A percentile compares a stretch with the other conserved stretches of the same genome.
Conservation (phyloP, 441 rosid genomes). For the Melastoma candidum region DNA sequence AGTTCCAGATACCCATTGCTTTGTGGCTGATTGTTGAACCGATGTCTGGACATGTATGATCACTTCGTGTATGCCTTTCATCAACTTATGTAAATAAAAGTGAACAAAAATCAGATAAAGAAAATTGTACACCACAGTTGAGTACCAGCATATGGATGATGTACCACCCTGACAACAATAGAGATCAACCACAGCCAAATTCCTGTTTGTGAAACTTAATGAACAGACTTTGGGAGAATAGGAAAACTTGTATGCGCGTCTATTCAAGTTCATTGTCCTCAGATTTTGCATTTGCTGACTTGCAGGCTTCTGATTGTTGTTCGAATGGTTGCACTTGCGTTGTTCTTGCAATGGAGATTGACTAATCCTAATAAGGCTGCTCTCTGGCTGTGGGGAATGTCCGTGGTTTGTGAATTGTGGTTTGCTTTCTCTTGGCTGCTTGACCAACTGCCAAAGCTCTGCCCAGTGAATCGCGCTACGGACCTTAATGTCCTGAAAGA, state of each 20-base stretch:
- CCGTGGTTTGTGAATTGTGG: slow-evolving; percentile 16
- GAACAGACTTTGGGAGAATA: no score
- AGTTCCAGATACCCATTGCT: no score
- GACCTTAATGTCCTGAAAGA: slow-evolving; percentile 10
- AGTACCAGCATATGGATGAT: no score
- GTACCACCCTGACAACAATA: no score
- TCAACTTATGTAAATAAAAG: no score
- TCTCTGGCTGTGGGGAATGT: slow-evolving; percentile 11
- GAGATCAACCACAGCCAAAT: no score
- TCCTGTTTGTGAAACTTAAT: no score
- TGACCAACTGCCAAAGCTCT: slow-evolving; percentile 14
- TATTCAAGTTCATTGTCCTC: not conserved
- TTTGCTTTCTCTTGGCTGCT: slow-evolving; percentile 14
- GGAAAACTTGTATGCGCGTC: not conserved
- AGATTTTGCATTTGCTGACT: slow-evolving; percentile 1
- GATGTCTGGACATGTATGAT: no score
- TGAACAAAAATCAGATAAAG: no score
- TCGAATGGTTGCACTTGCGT: slow-evolving; percentile 2
- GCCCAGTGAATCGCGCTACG: slow-evolving; percentile 9
- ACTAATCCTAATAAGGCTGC: slow-evolving; percentile 5
- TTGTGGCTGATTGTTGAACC: no score
- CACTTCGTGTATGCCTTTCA: no score
- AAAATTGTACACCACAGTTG: no score
- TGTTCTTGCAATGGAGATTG: slow-evolving; percentile 10
- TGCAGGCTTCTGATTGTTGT: slow-evolving; percentile 7